Base-by-base conservation (phyloP, 2,329 filamentous ascomycete species). In the Beauveria asiatica region DNA sequence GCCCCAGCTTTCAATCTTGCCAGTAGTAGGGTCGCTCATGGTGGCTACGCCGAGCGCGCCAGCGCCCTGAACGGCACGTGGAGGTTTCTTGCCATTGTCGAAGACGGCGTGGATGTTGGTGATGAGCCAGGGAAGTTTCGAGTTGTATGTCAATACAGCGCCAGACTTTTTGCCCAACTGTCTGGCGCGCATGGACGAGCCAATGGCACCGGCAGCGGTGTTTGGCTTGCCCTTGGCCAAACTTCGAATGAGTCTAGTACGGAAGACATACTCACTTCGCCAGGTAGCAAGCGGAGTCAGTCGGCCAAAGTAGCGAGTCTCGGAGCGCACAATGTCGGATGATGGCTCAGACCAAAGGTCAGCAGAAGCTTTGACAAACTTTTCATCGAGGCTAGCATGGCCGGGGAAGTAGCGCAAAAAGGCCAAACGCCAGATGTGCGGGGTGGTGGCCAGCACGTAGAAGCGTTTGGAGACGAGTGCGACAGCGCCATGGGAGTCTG, bases 241-340 rank as follows among this genome's bases (percentile, higher is more conserved):
- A 63, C 90, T 94, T 49, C 92, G 84, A 57, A 97, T 76, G 56
- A 97, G 81, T 51, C 90, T 84, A 2, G 92, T 97, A 51, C 94
- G 83, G 60, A 96, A 76, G 52, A 97, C 88, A 69, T 97, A 99
- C 73, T 99, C 94, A 73, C 90, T 97, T 66, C 93, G 84, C 93
- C 94, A 97, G 9, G 92, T 94, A n/a, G 92, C 89, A 63, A 92
- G 76, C 3, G 86, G 81, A 10, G 90, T 95, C 59, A 99, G 80
- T 48, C 92, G 85, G 17, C 89, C 84, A 69, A 97, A 99, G 64
- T 85, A 83, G 49, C 92, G 88, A 66, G 84, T 83, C 69, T 94
- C 89, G 1, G 88, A 87, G 30, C 84, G 83, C 49, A 92, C 76
- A 59, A 72, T 73, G 67, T 84, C 85, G 58, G 75, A 73, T 50